phyloP scores from a whole-genome alignment of 257 asterid genomes.

The Solanum tacnaense region DNA sequence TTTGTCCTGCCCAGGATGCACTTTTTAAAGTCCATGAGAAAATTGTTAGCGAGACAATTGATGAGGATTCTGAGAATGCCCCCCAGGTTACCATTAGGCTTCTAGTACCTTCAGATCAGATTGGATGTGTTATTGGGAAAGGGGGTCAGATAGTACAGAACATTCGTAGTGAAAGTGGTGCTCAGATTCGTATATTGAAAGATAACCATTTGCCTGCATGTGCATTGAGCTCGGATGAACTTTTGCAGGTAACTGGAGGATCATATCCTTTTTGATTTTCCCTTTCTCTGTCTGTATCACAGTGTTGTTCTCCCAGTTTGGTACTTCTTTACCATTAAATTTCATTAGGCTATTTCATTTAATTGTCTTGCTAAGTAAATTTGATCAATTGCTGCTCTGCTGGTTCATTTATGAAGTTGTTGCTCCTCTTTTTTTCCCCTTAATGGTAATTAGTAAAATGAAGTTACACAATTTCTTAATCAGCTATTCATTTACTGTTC shows the following conservation, averaged over 20 bases:
- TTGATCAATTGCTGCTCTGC: not conserved
- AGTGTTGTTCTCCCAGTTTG: not conserved
- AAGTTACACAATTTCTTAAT: not conserved
- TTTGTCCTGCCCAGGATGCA: constrained; percentile 91
- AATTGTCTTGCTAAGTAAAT: not conserved
- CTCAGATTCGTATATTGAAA: constrained; percentile 80
- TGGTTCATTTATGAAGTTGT: not conserved
- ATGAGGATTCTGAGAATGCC: constrained; percentile 50
- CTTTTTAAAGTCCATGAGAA: constrained; percentile 85
- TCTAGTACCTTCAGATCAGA: constrained; percentile 89
- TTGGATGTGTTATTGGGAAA: constrained; percentile 88
- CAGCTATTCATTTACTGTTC: not conserved
- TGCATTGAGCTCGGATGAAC: constrained; percentile 86
- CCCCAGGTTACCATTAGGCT: constrained; percentile 60
- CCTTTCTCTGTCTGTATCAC: not conserved
- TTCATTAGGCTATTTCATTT: not conserved
- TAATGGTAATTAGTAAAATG: not conserved
- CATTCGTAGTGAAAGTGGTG: constrained; percentile 81
- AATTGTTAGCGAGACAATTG: constrained; percentile 47
- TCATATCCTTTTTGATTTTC: not conserved
- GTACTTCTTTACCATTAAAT: not conserved
- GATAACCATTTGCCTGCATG: constrained; percentile 81
- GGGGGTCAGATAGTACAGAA: constrained; percentile 88
- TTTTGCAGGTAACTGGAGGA: constrained; percentile 58
- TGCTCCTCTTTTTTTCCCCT: not conserved